A percentile compares a stretch with the other conserved stretches of the same genome.
phyloP scores from a whole-genome alignment of 2,329 filamentous ascomycete species.

The Epichloe gansuensis region DNA sequence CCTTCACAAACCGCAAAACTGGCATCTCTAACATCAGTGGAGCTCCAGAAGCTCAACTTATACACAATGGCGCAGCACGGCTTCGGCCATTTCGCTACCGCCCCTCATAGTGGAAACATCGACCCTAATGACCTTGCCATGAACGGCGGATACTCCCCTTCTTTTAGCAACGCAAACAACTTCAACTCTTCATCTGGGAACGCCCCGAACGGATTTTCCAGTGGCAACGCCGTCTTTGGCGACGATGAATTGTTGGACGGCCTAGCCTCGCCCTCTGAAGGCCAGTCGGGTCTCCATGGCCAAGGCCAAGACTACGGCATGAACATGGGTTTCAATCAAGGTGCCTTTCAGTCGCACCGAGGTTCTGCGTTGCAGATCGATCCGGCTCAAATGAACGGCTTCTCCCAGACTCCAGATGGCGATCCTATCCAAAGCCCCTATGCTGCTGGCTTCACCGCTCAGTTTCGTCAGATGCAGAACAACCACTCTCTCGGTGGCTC shows the following conservation, averaged over 20 bases:
- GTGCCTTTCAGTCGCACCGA: constrained; percentile 42
- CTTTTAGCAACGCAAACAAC: constrained; percentile 38
- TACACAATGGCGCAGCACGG: constrained; percentile 40
- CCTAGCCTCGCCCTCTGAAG: constrained; percentile 43
- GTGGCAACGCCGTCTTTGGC: constrained; percentile 64
- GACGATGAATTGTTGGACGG: constrained; percentile 82
- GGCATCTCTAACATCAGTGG: constrained; percentile 5
- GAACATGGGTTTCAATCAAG: constrained; percentile 44
- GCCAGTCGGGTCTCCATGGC: constrained; percentile 35
- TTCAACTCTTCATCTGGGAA: constrained; percentile 46
- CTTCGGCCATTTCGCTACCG: constrained; percentile 42
- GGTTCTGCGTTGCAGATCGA: constrained; percentile 47
- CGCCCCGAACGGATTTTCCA: constrained; percentile 59
- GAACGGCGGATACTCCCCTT: constrained; percentile 44
- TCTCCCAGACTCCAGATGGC: constrained; percentile 83
- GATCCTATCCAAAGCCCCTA: constrained; percentile 88
- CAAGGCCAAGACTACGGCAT: constrained; percentile 46
- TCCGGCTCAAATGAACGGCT: constrained; percentile 61
- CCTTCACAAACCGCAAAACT: constrained; percentile 5
- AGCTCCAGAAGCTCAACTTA: constrained; percentile 8
- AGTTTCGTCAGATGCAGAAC: constrained; percentile 59
- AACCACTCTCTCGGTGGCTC: constrained; percentile 43
- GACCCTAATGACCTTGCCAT: constrained; percentile 79
- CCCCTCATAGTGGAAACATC: constrained; percentile 47
- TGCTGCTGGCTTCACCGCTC: constrained; percentile 64